Conservation (phyloP, 768 basidiomycete species). For the Lactarius sanguifluus region DNA sequence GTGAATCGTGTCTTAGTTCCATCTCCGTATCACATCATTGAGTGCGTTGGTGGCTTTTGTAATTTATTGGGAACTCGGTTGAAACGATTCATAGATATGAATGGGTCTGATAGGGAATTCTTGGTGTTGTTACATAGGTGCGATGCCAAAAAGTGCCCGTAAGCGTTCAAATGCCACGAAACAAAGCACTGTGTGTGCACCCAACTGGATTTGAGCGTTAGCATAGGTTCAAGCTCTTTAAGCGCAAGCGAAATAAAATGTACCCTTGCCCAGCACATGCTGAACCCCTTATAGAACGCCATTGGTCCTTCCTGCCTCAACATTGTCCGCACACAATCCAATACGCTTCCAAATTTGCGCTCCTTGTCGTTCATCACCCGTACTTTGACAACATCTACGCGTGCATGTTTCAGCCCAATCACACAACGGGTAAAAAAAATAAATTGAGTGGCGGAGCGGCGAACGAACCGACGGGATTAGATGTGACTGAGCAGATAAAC, state of each 20-base stretch:
- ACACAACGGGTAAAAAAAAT: neutral
- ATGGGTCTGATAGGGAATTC: neutral
- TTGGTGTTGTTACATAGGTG: constrained; percentile 34
- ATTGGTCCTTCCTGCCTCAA: constrained; percentile 36
- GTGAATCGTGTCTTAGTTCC: constrained; percentile 9
- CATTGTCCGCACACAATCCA: constrained; percentile 37
- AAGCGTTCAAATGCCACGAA: constrained; percentile 40
- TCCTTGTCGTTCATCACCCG: constrained; percentile 42
- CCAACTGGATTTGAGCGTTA: constrained; percentile 32
- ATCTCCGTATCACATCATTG: neutral
- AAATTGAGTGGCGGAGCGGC: neutral
- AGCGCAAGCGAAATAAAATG: constrained; percentile 17
- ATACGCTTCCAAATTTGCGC: constrained; percentile 33
- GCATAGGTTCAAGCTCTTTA: neutral
- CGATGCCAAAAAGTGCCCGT: constrained; percentile 36
- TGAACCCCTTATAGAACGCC: constrained; percentile 42
- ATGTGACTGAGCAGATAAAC: constrained; percentile 41
- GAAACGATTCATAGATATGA: neutral
- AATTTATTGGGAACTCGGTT: constrained; percentile 15
- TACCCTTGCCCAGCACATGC: constrained; percentile 43
- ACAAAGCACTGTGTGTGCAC: constrained; percentile 39
- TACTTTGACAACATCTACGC: constrained; percentile 40
- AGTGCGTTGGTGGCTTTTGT: constrained; percentile 12
- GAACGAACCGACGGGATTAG: constrained; percentile 38
- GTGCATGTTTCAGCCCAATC: neutral